Percentiles rank a stretch among this genome's conserved stretches.
phyloP scores from a whole-genome alignment of 1,284 basidiomycete species.

The Apiotrichum brassicae region DNA sequence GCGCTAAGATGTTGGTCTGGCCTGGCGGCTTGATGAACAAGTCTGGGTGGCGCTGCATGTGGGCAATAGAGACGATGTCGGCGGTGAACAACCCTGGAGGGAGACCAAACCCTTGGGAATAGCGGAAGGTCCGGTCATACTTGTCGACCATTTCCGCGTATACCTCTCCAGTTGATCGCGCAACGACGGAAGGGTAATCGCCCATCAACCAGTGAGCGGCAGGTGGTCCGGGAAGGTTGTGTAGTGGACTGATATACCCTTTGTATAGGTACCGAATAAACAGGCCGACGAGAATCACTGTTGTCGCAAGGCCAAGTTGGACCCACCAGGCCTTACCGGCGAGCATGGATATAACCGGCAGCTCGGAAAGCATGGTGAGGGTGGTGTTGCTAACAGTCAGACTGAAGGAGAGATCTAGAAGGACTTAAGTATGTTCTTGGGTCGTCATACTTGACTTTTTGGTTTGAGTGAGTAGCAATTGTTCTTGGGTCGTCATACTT shows the following conservation, averaged over 20 bases:
- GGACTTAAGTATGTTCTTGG: too few species aligned
- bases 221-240: not conserved
- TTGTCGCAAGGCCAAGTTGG: too few species aligned
- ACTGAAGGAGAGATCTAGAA: too few species aligned
- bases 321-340: too few species aligned
- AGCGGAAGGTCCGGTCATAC: not conserved
- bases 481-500: too few species aligned
- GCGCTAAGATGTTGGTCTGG: conserved; percentile 24
- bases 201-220: not conserved
- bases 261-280: not conserved
- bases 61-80: conserved; percentile 56
- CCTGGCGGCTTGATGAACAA: conserved; percentile 61
- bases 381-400: too few species aligned
- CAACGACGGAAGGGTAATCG: not conserved
- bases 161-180: not conserved
- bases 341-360: too few species aligned
- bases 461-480: too few species aligned
- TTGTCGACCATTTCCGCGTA: not conserved
- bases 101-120: not conserved
- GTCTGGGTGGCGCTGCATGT: conserved; percentile 58
- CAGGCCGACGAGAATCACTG: not conserved
- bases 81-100: conserved; percentile 52
- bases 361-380: too few species aligned
- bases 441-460: too few species aligned
- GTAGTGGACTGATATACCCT: not conserved